Percentiles rank a stretch among this genome's conserved stretches.
phyloP scores from a whole-genome alignment of 2,329 filamentous ascomycete genomes.

The Penicillium sp. region DNA sequence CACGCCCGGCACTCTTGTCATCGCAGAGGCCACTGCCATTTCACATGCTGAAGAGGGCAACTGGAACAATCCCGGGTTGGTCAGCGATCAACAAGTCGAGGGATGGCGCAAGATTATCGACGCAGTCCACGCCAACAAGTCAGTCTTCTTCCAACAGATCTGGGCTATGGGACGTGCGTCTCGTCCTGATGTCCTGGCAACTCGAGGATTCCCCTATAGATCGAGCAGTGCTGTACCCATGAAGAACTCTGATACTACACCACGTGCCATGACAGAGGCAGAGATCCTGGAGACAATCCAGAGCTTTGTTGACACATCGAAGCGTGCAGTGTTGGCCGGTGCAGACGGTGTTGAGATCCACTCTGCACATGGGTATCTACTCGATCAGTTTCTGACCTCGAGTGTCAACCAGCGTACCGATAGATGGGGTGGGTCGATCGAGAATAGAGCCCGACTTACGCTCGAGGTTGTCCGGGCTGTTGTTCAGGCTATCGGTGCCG shows the following conservation, averaged over 20 bases:
- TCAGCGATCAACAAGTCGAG: neutral
- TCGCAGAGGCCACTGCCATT: slow-evolving; percentile 2
- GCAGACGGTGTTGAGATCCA: slow-evolving; percentile 54
- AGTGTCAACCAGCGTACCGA: slow-evolving; percentile 50
- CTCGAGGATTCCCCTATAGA: slow-evolving; percentile 2
- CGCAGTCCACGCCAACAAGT: slow-evolving; percentile 3
- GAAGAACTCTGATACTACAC: neutral
- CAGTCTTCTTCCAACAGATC: slow-evolving; percentile 6
- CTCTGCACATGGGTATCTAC: slow-evolving; percentile 49
- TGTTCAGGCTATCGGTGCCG: slow-evolving; percentile 41
- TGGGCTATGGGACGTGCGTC: slow-evolving; percentile 7
- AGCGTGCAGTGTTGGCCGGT: slow-evolving; percentile 36
- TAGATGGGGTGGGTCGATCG: slow-evolving; percentile 49
- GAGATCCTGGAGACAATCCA: slow-evolving; percentile 2
- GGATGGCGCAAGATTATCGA: slow-evolving; percentile 1
- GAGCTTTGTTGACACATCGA: neutral
- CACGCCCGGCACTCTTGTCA: neutral
- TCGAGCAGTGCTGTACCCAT: slow-evolving; percentile 2
- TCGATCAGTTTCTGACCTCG: slow-evolving; percentile 52
- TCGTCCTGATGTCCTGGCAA: neutral
- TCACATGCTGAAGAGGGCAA: slow-evolving; percentile 2
- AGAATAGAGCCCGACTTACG: slow-evolving; percentile 54
- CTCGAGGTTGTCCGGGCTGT: slow-evolving; percentile 49
- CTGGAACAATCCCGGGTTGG: slow-evolving; percentile 1
- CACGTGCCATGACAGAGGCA: neutral